Base-by-base conservation (phyloP, 2,329 filamentous ascomycete species). In the Diaporthe citri region DNA sequence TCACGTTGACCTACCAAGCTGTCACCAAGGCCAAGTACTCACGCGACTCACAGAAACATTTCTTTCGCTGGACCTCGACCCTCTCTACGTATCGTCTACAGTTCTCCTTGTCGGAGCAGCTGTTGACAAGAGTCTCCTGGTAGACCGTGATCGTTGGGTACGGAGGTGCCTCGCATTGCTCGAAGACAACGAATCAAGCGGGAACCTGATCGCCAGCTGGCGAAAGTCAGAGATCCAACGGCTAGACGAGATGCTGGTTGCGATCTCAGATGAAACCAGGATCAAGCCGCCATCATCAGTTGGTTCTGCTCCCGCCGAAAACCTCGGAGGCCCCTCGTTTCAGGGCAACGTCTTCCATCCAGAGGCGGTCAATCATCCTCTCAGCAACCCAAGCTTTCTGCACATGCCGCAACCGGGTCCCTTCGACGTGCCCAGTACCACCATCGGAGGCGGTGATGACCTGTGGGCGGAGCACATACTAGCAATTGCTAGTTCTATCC, bases 401-500 rank as follows among this genome's bases (percentile, higher is more conserved):
- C 64, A 39, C 15, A 39, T 52, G 8, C 46, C 62, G 6, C 64
- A 69, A 4, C 64, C 64, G 31, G 64, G 64, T 3, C 64, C 48
- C 7, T 52, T 55, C 10, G 64, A 69, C 22, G n/a, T 55, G 48
- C n/a, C 48, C 31, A 8, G n/a, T 12, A 41, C 46, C 36, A 28
- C 64, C 48, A 55, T 13, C n/a, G 64, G 48, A 55, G 31, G 64
- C 12, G 48, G 64, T 12, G 64, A 69, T 55, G 64, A 69, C 64
- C 17, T 69, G 9, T 69, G 64, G 64, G 46, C 64, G 34, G 64
- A 69, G n/a, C 64, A 69, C 13, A 69, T 69, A 69, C 46, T 69
- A 36, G 64, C 64, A 15, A 69, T 69, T 31, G 64, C 64, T 39
- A 55, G 64, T 52, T 69, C 64, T 69, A 69, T 69, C 28, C 64